Evolutionary conservation across 2,329 filamentous ascomycete species (phyloP).

Genomic region (Drechslerella dactyloides): DNA sequence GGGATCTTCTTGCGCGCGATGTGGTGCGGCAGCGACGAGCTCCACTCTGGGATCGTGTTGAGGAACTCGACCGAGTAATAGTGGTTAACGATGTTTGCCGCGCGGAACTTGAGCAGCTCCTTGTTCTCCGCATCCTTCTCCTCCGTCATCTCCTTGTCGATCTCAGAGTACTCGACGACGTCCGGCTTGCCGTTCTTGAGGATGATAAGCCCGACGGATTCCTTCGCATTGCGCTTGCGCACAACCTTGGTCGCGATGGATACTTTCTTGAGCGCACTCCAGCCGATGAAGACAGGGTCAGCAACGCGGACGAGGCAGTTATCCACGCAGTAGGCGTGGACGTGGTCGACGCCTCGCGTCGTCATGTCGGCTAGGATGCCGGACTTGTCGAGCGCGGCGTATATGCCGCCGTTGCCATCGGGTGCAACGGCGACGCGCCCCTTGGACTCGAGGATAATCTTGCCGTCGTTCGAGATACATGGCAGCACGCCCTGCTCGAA

Average conservation of each 20-base stretch:
- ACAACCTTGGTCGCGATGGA: slow-evolving; percentile 99
- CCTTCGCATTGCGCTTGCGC: slow-evolving; percentile 93
- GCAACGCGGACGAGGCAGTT: slow-evolving; percentile 99
- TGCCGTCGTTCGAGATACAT: slow-evolving; percentile 96
- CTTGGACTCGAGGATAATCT: slow-evolving; percentile 92
- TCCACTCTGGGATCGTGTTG: slow-evolving; percentile 85
- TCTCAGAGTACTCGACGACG: slow-evolving; percentile 98
- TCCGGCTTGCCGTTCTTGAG: slow-evolving; percentile 95
- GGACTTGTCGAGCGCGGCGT: slow-evolving; percentile 82
- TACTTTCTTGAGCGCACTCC: slow-evolving; percentile 83
- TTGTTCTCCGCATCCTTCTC: slow-evolving; percentile 82
- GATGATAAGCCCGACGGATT: slow-evolving; percentile 92
- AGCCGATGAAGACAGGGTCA: slow-evolving; percentile 93
- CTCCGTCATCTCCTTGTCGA: slow-evolving; percentile 85
- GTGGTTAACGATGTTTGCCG: slow-evolving; percentile 99
- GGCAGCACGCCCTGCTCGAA: slow-evolving; percentile 97
- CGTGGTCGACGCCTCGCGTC: slow-evolving; percentile 86
- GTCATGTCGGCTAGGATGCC: slow-evolving; percentile 86
- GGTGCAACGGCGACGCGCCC: slow-evolving; percentile 90
- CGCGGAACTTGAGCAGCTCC: slow-evolving; percentile 88
- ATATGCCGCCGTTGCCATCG: slow-evolving; percentile 96
- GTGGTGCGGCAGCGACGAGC: slow-evolving; percentile 86
- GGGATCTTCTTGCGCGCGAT: slow-evolving; percentile 99
- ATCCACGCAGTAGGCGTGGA: slow-evolving; percentile 97
- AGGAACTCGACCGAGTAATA: slow-evolving; percentile 97